These are phyloP conservation scores for Aureobasidium sp. DNA, from an alignment of 2,329 filamentous ascomycete species.

Conservation along the genomic window DNA sequence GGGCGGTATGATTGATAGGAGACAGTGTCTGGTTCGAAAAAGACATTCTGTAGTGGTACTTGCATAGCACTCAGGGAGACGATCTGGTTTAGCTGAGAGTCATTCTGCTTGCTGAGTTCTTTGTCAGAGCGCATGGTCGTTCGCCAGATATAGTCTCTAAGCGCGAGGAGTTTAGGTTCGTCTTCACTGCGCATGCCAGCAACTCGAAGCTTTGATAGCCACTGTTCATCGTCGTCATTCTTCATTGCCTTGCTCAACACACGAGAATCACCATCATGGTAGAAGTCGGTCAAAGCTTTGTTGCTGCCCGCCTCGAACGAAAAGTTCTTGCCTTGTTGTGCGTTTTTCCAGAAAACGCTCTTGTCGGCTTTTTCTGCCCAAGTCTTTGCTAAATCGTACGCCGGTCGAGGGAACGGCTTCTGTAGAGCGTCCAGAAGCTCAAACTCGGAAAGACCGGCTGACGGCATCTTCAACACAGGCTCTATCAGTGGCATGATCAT, in stretches of 20 bases:
- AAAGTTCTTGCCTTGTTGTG: slow-evolving; percentile 62
- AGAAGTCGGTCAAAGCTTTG: slow-evolving; percentile 17
- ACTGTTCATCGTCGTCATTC: slow-evolving; percentile 90
- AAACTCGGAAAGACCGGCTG: slow-evolving; percentile 62
- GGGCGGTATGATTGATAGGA: slow-evolving; percentile 32
- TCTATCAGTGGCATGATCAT: slow-evolving; percentile 72
- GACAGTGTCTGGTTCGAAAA: slow-evolving; percentile 72
- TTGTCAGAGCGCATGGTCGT: slow-evolving; percentile 64
- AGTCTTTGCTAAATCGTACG: slow-evolving; percentile 75
- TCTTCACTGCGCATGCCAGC: slow-evolving; percentile 76
- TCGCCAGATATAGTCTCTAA: slow-evolving; percentile 88
- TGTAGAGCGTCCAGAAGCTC: slow-evolving; percentile 74
- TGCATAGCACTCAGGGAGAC: slow-evolving; percentile 67
- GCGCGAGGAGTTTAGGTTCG: slow-evolving; percentile 76
- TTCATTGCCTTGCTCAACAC: slow-evolving; percentile 56
- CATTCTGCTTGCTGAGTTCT: slow-evolving; percentile 33
- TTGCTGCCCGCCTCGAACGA: slow-evolving; percentile 37
- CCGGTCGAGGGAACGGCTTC: slow-evolving; percentile 65
- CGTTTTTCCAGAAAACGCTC: slow-evolving; percentile 79
- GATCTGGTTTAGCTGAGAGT: slow-evolving; percentile 55
- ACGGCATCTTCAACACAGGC: slow-evolving; percentile 70
- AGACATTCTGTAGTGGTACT: slow-evolving; percentile 77
- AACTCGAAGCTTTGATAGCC: slow-evolving; percentile 77
- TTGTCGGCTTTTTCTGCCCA: slow-evolving; percentile 80
- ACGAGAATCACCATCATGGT: slow-evolving; percentile 38